phyloP scores from a whole-genome alignment of 495 filamentous ascomycete species.

The Beverwykella pulmonaria region DNA sequence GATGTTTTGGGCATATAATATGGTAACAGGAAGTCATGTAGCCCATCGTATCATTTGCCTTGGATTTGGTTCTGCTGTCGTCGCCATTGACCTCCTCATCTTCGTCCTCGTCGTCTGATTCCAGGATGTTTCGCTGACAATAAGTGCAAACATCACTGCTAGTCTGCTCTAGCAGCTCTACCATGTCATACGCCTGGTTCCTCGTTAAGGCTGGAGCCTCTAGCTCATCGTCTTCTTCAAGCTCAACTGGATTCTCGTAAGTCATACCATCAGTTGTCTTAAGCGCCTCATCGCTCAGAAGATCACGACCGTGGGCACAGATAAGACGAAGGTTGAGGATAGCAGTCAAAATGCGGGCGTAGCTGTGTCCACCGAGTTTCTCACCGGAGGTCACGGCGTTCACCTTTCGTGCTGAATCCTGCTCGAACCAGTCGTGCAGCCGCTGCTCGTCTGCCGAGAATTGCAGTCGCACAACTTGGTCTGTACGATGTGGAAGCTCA shows the following conservation, averaged over 20 bases:
- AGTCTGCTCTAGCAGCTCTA: conserved; percentile 77
- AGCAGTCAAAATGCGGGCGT: conserved; percentile 84
- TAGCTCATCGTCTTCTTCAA: conserved; percentile 75
- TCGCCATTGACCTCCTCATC: conserved; percentile 48
- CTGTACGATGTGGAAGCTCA: conserved; percentile 71
- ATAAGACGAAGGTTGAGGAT: conserved; percentile 89
- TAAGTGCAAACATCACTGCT: conserved; percentile 68
- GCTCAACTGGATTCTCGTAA: conserved; percentile 77
- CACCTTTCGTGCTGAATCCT: conserved; percentile 65
- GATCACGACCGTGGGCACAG: conserved; percentile 87
- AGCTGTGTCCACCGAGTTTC: conserved; percentile 76
- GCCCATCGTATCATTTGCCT: conserved; percentile 59
- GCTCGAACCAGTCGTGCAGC: conserved; percentile 64
- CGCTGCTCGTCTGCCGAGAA: conserved; percentile 59
- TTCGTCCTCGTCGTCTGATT: conserved; percentile 5
- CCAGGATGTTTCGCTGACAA: conserved; percentile 65
- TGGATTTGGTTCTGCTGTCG: neutral
- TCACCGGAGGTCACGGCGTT: conserved; percentile 55
- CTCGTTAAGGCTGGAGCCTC: conserved; percentile 56
- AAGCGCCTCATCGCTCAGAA: conserved; percentile 80
- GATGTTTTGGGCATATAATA: conserved; percentile 74
- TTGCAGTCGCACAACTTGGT: conserved; percentile 65
- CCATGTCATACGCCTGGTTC: conserved; percentile 77
- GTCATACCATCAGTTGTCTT: conserved; percentile 76
- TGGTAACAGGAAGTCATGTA: conserved; percentile 84